Evolutionary conservation across 192 early-diverging fungal genomes (phyloP), one percentile per base, ranked within the genome.

Genomic region (Coemansia reversa): DNA sequence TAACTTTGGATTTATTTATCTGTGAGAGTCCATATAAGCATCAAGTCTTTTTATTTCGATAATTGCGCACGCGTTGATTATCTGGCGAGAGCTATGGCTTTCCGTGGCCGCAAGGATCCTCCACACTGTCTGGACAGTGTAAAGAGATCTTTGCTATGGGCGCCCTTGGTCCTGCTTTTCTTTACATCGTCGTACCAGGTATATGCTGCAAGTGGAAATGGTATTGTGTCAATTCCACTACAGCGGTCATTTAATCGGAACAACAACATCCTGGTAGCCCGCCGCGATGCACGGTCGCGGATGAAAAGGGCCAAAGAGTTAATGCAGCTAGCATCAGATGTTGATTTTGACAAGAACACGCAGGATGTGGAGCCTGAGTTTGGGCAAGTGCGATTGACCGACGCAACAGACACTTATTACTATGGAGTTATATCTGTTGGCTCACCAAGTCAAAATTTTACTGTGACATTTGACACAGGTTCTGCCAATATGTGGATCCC

Each of bases 401-500:
- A 79, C 24, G 76, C 76, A 49, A 79, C 76, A 2, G 83, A 84
- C 29, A 67, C 65, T 1, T 70, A 90, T 69, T 83, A 83, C 71
- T 83, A 79, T 42, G 89, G 86, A 22, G 61, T 81, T 0, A 80
- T 91, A 23, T 79, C 82, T 6, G 61, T 91, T 5, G 90, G 90
- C 52, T 86, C 86, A 6, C 90, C 90, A 8, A 76, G 84, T 14
- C 88, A 88, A 55, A 63, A 65, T 22, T 90, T 90, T 51, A 83
- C 84, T 16, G 70, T 90, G 58, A 85, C 84, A 27, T 88, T 91
- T 59, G 90, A 91, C 57, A 91, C 90, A 0, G 90, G 90, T 7
- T 89, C 87, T n/a, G 77, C 84, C 24, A 87, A 89, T 72, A 66
- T 91, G 42, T 91, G 90, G 88, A 69, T 83, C 14, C 82, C 82